Evolutionary conservation across 257 asterid species (phyloP).

Genomic region (Solanum stenotomum): DNA sequence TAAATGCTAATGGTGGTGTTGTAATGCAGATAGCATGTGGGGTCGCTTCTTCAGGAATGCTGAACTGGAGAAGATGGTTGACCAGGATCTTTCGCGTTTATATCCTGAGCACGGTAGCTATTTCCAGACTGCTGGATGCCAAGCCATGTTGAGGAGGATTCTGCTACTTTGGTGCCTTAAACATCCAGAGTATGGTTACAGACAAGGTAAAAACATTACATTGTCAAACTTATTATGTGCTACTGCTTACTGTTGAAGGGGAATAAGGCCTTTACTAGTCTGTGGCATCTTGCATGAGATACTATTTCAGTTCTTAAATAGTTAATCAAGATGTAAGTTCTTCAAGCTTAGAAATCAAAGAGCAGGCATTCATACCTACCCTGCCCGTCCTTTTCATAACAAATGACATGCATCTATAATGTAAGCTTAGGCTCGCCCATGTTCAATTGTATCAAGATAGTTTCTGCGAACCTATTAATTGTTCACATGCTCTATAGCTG

Average conservation of each 20-base stretch:
- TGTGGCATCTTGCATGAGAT: neutral
- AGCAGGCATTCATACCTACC: neutral
- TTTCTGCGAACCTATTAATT: neutral
- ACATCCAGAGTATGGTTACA: constrained; percentile 77
- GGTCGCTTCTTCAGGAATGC: constrained; percentile 90
- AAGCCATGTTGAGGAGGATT: constrained; percentile 78
- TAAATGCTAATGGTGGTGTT: neutral
- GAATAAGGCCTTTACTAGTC: neutral
- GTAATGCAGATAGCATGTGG: constrained; percentile 87
- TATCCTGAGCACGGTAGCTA: constrained; percentile 95
- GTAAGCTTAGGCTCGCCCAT: neutral
- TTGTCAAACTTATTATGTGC: neutral
- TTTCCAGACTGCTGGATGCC: constrained; percentile 86
- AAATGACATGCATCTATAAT: neutral
- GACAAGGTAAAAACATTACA: constrained; percentile 52
- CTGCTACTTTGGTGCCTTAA: constrained; percentile 90
- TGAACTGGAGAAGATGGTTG: constrained; percentile 93
- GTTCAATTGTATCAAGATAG: neutral
- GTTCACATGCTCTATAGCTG: neutral
- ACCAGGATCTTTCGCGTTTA: constrained; percentile 90
- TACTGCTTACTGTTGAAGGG: neutral
- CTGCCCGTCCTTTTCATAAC: neutral
- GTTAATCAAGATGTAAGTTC: neutral
- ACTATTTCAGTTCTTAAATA: neutral
- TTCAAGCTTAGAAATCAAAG: neutral